Evolutionary conservation across 192 early-diverging fungal species (phyloP).

Genomic region (Gryganskiella cystojenkinii): DNA sequence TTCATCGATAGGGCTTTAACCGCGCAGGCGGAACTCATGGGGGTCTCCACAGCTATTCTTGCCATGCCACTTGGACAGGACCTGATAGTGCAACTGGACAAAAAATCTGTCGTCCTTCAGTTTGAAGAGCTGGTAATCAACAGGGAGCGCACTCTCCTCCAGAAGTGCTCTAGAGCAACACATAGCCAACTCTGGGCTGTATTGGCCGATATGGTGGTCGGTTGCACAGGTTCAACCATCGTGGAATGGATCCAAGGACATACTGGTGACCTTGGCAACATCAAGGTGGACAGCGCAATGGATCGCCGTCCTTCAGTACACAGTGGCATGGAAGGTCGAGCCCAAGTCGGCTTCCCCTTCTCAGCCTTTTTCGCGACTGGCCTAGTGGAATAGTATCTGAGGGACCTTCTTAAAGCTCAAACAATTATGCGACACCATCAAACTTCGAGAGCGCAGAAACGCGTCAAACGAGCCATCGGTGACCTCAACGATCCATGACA

Average conservation of each 20-base stretch:
- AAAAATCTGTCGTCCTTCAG: neutral
- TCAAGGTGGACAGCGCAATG: neutral
- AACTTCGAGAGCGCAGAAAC: constrained; percentile 3
- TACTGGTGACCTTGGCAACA: neutral
- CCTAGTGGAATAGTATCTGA: neutral
- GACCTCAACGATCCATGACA: constrained; percentile 4
- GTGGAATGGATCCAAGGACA: constrained; percentile 6
- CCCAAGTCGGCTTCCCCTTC: neutral
- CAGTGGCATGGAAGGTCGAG: neutral
- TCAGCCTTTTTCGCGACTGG: neutral
- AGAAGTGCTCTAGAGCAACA: neutral
- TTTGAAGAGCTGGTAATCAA: neutral
- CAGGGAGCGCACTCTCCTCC: neutral
- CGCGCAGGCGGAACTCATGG: constrained; percentile 11
- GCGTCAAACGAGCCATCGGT: neutral
- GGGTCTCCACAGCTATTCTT: neutral
- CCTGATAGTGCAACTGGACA: neutral
- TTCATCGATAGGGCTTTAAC: too few species aligned
- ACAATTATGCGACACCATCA: constrained; percentile 9
- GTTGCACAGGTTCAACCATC: neutral
- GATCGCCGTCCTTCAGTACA: neutral
- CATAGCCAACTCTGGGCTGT: neutral
- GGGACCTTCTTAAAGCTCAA: constrained; percentile 12
- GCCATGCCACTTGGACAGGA: neutral
- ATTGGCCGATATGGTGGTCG: neutral